Evolutionary conservation across 208 protist species (phyloP).

Genomic region (Crithidia mellificae): DNA sequence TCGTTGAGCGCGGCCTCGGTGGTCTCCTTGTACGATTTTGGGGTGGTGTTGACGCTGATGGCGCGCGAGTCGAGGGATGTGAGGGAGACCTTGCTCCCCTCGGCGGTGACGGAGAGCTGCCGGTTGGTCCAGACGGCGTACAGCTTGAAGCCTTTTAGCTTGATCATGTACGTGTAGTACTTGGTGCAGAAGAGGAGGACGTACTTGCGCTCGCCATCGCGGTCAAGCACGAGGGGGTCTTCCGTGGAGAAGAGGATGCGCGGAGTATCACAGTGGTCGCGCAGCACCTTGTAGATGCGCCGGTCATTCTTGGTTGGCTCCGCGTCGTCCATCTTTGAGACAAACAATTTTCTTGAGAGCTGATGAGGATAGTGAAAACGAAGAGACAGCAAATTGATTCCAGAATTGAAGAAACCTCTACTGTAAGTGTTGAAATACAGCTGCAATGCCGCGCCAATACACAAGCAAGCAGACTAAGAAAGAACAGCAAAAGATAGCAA

Average conservation of each 20-base stretch:
- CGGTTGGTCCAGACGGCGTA: slow-evolving; percentile 79
- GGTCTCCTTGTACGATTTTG: slow-evolving; percentile 32
- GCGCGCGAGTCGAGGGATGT: slow-evolving; percentile 19
- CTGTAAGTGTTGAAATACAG: too few species aligned
- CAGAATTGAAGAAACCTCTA: too few species aligned
- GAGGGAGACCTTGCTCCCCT: slow-evolving; percentile 28
- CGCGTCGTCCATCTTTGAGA: slow-evolving; percentile 14
- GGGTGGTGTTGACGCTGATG: slow-evolving; percentile 21
- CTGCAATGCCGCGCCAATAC: too few species aligned
- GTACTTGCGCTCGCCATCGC: slow-evolving; percentile 46
- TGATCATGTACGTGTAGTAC: slow-evolving; percentile 85
- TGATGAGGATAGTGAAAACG: too few species aligned
- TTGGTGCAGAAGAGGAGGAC: slow-evolving; percentile 73
- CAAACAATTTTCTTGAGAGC: too few species aligned
- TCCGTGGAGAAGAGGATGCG: slow-evolving; percentile 64
- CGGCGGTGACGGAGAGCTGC: slow-evolving; percentile 46
- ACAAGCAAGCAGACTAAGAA: too few species aligned
- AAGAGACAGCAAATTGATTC: too few species aligned
- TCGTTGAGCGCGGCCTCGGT: slow-evolving; percentile 35
- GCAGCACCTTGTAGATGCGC: slow-evolving; percentile 69
- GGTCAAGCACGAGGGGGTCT: slow-evolving; percentile 47
- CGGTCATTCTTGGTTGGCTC: slow-evolving; percentile 25
- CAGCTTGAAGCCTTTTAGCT: slow-evolving; percentile 70
- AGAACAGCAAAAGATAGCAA: too few species aligned
- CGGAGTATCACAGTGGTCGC: slow-evolving; percentile 72